Conservation (phyloP, 768 basidiomycete species). For the Russula foetens region DNA sequence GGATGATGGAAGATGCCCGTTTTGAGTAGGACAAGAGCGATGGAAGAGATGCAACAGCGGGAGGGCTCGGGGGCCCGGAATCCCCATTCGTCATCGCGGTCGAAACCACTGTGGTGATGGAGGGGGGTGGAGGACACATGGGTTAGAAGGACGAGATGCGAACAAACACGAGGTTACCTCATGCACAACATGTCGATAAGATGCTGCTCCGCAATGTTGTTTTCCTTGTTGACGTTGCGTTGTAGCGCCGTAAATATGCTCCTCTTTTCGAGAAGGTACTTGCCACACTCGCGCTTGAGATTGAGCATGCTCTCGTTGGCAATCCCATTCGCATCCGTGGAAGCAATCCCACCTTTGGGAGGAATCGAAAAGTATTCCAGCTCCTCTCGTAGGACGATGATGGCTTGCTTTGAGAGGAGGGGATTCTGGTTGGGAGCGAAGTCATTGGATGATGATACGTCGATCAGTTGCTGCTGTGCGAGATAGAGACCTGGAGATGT, state of each 20-base stretch:
- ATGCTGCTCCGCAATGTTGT: conserved; percentile 98
- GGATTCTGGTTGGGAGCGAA: conserved; percentile 76
- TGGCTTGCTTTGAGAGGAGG: conserved; percentile 89
- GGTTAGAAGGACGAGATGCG: conserved; percentile 1
- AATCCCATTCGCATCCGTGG: conserved; percentile 69
- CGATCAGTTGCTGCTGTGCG: conserved; percentile 73
- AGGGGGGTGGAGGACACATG: background rate
- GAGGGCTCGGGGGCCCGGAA: conserved; percentile 93
- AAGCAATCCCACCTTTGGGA: conserved; percentile 50
- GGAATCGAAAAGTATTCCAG: conserved; percentile 98
- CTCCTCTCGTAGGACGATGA: conserved; percentile 96
- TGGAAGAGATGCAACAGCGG: conserved; percentile 96
- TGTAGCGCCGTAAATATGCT: conserved; percentile 97
- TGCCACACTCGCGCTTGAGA: conserved; percentile 81
- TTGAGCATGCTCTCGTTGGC: conserved; percentile 72
- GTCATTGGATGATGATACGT: conserved; percentile 49
- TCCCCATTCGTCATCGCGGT: conserved; percentile 97
- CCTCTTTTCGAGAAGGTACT: conserved; percentile 78
- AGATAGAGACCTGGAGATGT: conserved; percentile 62
- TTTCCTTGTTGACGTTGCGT: conserved; percentile 98
- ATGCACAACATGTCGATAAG: conserved; percentile 99
- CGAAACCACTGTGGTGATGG: conserved; percentile 67
- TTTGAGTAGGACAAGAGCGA: conserved; percentile 94
- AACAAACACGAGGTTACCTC: conserved; percentile 58
- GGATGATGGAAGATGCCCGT: conserved; percentile 84